These are phyloP conservation scores for Ceratonia siliqua DNA, from an alignment of 306 rosid genomes.

Conservation along the genomic window DNA sequence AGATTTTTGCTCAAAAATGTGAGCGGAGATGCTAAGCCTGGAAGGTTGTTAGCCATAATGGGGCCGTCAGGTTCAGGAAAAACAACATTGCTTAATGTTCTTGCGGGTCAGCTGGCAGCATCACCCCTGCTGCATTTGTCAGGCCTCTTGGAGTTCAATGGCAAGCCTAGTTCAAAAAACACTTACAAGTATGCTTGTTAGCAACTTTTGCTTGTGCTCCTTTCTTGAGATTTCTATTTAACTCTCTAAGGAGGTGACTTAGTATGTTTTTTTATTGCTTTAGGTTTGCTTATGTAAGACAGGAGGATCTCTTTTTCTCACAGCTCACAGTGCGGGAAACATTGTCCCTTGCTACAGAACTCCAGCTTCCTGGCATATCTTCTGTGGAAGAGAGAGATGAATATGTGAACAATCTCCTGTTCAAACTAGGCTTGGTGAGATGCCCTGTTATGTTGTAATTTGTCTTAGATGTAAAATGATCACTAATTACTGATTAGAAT, in stretches of 20 bases:
- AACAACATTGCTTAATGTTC: conserved; percentile 91
- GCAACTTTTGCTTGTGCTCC: conserved; percentile 18
- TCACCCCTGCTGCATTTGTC: conserved; percentile 65
- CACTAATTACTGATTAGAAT: background rate
- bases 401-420: conserved; percentile 77
- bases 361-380: conserved; percentile 71
- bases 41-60: conserved; percentile 86
- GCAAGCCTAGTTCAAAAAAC: conserved; percentile 62
- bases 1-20: conserved; percentile 78
- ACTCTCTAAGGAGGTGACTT: background rate
- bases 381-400: conserved; percentile 75
- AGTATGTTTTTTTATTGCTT: conserved; percentile 21
- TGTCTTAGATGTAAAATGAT: conserved; percentile 22
- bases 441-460: background rate
- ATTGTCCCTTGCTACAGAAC: conserved; percentile 79
- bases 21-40: conserved; percentile 88
- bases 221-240: conserved; percentile 13
- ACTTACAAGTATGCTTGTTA: conserved; percentile 56
- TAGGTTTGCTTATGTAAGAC: conserved; percentile 95
- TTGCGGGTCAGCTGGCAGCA: conserved; percentile 83
- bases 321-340: conserved; percentile 95
- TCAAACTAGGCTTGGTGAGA: conserved; percentile 87
- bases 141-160: conserved; percentile 85
- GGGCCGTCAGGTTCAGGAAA: conserved; percentile 99
- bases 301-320: conserved; percentile 94